Percentiles rank a stretch among this genome's conserved stretches.
phyloP scores from a whole-genome alignment of 345 rosid genomes.

The Syzygium jambos region DNA sequence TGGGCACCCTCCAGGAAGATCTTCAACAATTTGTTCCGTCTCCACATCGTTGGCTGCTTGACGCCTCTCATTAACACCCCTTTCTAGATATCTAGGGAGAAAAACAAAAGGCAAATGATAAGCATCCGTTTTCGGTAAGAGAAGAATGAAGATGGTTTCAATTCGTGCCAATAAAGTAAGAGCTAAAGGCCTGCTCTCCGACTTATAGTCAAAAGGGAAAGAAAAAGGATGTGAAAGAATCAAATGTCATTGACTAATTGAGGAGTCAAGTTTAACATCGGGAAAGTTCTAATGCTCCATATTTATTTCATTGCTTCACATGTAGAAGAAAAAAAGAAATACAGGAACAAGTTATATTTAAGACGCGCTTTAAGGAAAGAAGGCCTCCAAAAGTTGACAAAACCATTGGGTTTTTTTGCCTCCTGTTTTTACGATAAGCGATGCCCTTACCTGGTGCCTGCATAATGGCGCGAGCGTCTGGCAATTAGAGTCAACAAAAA shows the following conservation, averaged over 20 bases:
- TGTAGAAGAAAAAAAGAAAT: background rate
- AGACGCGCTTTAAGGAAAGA: background rate
- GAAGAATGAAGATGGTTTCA: background rate
- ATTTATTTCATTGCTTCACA: background rate
- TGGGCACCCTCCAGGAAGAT: slow-evolving; percentile 51
- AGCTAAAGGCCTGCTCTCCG: background rate
- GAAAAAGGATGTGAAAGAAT: background rate
- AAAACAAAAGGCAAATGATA: slow-evolving; percentile 4
- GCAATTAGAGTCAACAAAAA: slow-evolving; percentile 72
- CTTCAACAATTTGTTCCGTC: slow-evolving; percentile 93
- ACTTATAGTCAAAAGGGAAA: background rate
- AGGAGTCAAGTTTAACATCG: background rate
- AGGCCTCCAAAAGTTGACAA: background rate
- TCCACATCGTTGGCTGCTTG: slow-evolving; percentile 99
- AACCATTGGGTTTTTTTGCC: background rate
- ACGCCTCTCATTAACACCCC: slow-evolving; percentile 93
- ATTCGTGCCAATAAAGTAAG: background rate
- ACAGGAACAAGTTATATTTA: background rate
- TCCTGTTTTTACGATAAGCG: background rate
- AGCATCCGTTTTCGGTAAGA: background rate
- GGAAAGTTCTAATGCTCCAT: background rate
- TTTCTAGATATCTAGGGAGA: slow-evolving; percentile 60
- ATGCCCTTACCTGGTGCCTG: slow-evolving; percentile 81
- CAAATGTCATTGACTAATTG: background rate
- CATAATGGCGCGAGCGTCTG: slow-evolving; percentile 89